These are phyloP conservation scores for Oryza meyeriana DNA, from an alignment of 176 grass and related monocot species.

Conservation along the genomic window DNA sequence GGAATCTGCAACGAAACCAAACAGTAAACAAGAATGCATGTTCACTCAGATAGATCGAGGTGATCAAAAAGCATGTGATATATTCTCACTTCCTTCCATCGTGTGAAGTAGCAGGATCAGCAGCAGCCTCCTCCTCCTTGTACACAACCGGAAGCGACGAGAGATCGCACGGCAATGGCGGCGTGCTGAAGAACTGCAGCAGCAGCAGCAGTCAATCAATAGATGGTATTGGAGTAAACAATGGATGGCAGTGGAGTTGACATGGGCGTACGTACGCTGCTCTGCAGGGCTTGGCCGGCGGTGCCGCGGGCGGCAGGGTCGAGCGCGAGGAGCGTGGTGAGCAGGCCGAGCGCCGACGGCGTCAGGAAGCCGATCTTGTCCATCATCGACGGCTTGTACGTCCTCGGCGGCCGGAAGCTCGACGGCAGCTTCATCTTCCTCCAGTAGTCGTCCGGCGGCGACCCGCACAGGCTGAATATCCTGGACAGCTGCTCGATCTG, in stretches of 20 bases:
- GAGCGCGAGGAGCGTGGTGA: conserved; percentile 49
- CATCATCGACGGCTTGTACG: conserved; percentile 35
- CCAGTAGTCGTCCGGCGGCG: conserved; percentile 68
- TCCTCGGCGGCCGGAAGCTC: conserved; percentile 32
- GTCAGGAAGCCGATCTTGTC: conserved; percentile 50
- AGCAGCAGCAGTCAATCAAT: not conserved
- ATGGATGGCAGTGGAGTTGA: not conserved
- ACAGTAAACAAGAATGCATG: not conserved
- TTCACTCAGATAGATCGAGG: not conserved
- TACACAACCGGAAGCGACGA: conserved; percentile 40
- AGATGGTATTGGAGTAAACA: not conserved
- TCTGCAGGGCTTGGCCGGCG: conserved; percentile 54
- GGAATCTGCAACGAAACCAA: not conserved
- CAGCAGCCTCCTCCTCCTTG: conserved; percentile 32
- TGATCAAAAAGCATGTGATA: not conserved
- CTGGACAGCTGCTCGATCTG: conserved; percentile 61
- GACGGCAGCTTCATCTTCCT: conserved; percentile 39
- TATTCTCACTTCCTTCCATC: conserved; percentile 38
- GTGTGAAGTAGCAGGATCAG: not conserved
- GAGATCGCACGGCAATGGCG: conserved; percentile 42
- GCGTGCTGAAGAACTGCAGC: conserved; percentile 46
- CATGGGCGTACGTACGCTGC: conserved; percentile 9
- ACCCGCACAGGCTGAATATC: conserved; percentile 60
- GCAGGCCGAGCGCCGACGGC: conserved; percentile 31
- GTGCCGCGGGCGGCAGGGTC: conserved; percentile 52